A percentile compares a stretch with the other conserved stretches of the same genome.
phyloP scores from a whole-genome alignment of 2,329 filamentous ascomycete species.

The Fusarium sp. region DNA sequence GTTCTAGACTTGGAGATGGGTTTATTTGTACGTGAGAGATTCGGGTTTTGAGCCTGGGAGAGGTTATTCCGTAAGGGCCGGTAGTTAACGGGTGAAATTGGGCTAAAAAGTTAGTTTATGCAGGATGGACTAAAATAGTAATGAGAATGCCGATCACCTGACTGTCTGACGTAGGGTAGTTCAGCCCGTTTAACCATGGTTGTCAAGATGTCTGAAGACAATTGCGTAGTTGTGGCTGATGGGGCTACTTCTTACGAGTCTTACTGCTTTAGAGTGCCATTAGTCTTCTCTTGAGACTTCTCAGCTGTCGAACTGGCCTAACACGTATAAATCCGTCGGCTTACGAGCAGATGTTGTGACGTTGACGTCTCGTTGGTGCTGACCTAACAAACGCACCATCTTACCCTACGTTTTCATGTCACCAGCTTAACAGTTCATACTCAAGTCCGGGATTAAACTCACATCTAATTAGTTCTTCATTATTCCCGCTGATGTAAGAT shows the following conservation, averaged over 20 bases:
- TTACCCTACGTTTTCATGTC: not conserved
- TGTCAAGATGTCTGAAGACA: not conserved
- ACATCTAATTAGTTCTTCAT: not conserved
- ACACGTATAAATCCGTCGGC: accelerated
- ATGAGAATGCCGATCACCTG: not conserved
- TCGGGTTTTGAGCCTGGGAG: not conserved
- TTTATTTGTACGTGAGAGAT: not conserved
- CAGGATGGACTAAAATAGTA: not conserved
- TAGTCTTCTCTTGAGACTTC: accelerated
- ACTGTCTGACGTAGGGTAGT: slow-evolving; percentile 8
- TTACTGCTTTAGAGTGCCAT: not conserved
- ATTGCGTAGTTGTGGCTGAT: no score
- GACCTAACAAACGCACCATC: not conserved
- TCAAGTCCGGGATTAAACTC: not conserved
- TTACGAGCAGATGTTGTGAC: no score
- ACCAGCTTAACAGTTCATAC: no score
- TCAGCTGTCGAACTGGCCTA: not conserved
- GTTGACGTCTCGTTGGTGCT: no score
- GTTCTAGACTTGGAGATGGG: not conserved
- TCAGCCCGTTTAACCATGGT: not conserved
- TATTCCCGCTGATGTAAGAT: slow-evolving; percentile 2
- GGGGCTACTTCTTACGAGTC: not conserved
- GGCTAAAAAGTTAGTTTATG: not conserved
- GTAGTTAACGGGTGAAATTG: slow-evolving; percentile 9
- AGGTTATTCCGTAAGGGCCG: not conserved